phyloP scores from a whole-genome alignment of 2,329 filamentous ascomycete genomes.

The Ophiostoma ulmi region DNA sequence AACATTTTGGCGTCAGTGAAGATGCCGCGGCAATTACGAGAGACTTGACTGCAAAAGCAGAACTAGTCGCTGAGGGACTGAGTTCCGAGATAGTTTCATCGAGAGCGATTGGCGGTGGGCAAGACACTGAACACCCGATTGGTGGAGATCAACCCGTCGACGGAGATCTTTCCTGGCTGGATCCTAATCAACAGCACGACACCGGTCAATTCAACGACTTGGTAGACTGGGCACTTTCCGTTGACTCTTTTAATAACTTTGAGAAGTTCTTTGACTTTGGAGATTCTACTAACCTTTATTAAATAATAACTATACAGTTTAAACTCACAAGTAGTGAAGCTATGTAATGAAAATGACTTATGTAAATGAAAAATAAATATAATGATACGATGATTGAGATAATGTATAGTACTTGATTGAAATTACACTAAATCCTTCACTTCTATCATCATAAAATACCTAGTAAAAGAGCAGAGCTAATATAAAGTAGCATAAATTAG shows the following conservation, averaged over 20 bases:
- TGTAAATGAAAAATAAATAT: too few relatives aligned
- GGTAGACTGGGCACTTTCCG: background rate
- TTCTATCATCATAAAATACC: too few relatives aligned
- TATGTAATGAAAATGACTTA: too few relatives aligned
- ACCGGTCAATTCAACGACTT: background rate
- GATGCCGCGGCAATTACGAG: background rate
- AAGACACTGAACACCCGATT: background rate
- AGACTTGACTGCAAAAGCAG: background rate
- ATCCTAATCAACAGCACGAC: background rate
- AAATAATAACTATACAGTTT: too few relatives aligned
- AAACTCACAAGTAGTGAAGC: too few relatives aligned
- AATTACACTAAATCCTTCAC: too few relatives aligned
- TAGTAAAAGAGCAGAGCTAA: too few relatives aligned
- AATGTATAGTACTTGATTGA: too few relatives aligned
- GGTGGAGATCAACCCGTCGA: background rate
- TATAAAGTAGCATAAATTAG: too few relatives aligned
- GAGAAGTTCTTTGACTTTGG: background rate
- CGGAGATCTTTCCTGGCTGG: background rate
- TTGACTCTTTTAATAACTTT: background rate
- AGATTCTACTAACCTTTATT: background rate
- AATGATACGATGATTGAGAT: too few relatives aligned
- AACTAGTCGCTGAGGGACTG: background rate
- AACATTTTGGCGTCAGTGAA: background rate
- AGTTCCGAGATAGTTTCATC: background rate
- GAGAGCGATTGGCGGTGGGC: background rate